Evolutionary conservation across 495 filamentous ascomycete genomes (phyloP).

Genomic region (Aspergillus coremiiformis): DNA sequence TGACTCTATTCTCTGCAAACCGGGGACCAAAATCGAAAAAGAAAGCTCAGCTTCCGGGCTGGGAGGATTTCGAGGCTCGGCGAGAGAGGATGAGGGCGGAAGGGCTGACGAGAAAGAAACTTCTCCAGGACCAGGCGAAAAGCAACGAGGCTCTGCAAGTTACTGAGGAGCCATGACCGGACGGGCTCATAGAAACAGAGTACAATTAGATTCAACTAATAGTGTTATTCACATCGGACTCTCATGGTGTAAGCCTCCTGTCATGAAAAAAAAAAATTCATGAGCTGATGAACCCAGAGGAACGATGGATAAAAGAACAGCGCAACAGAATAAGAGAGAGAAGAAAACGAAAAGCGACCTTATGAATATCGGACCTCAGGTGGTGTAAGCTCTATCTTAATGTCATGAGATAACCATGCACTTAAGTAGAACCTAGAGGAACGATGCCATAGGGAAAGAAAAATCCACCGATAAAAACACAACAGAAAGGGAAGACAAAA

Average conservation of each 20-base stretch:
- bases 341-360: not conserved
- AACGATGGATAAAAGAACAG: not conserved
- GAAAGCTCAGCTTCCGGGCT: constrained; percentile 23
- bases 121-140: constrained; percentile 15
- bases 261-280: not conserved
- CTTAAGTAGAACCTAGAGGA: no score
- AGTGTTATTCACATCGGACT: not conserved
- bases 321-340: not conserved
- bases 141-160: constrained; percentile 5
- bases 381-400: no score
- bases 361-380: no score
- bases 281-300: not conserved
- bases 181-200: not conserved
- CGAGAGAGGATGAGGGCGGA: constrained; percentile 56
- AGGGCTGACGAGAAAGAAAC: constrained; percentile 44
- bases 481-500: not conserved
- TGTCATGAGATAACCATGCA: no score
- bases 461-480: not conserved
- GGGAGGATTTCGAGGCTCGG: constrained; percentile 53
- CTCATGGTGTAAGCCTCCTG: not conserved
- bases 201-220: not conserved
- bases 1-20: constrained; percentile 18
- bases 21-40: constrained; percentile 17
- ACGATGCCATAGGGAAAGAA: not conserved
- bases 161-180: not conserved